Conservation (phyloP, 768 basidiomycete genomes). For the Saitozyma podzolica region DNA sequence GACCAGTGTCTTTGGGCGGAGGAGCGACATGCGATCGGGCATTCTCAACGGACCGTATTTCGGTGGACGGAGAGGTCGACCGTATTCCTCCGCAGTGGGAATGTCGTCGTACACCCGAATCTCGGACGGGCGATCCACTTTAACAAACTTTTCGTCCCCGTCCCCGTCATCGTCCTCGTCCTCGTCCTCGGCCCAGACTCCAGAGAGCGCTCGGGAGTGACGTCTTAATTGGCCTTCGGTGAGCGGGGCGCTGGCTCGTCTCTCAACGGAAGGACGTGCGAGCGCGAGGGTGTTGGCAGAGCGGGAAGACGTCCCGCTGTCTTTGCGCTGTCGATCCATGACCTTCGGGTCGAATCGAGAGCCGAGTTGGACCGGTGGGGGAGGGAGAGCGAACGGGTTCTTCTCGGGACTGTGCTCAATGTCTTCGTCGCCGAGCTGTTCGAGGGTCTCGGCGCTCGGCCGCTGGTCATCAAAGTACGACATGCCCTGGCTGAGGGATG, state of each 20-base stretch:
- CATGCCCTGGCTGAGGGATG: constrained; percentile 6
- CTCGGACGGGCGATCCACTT: too few relatives aligned
- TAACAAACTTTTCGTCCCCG: neutral
- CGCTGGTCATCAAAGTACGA: neutral
- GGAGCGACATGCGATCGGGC: constrained; percentile 58
- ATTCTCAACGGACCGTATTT: constrained; percentile 21
- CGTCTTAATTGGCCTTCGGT: neutral
- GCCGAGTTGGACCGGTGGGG: constrained; percentile 63
- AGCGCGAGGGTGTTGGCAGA: neutral
- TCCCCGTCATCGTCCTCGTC: neutral
- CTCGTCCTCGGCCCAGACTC: neutral
- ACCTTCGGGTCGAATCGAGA: constrained; percentile 82
- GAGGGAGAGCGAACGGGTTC: constrained; percentile 70
- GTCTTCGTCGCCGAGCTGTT: constrained; percentile 4
- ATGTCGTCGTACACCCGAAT: constrained; percentile 20
- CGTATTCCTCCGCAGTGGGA: constrained; percentile 37
- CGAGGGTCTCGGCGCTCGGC: neutral
- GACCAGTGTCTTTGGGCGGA: constrained; percentile 87
- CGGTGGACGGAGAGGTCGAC: constrained; percentile 29
- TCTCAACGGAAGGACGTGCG: neutral
- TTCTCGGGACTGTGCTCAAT: constrained; percentile 7
- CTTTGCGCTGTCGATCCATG: constrained; percentile 40
- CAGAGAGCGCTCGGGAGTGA: neutral
- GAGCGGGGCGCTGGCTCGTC: neutral
- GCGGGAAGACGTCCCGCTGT: neutral